Evolutionary conservation across 257 asterid genomes (phyloP).

Genomic region (Galeopsis tetrahit): DNA sequence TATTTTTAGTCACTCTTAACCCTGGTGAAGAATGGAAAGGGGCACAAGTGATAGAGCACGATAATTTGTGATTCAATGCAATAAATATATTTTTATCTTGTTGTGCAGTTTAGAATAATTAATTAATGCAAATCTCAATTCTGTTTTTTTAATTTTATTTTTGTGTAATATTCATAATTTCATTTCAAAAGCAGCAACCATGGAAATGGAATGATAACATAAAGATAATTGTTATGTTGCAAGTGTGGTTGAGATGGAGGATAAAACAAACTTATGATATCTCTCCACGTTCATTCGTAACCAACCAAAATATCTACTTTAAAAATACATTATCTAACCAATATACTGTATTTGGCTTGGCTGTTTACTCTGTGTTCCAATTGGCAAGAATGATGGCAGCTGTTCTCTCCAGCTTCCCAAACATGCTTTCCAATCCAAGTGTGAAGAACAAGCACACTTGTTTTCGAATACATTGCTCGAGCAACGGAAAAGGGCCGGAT

Average conservation of each 20-base stretch:
- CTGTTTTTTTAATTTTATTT: background rate
- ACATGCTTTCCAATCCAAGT: slow-evolving; percentile 26
- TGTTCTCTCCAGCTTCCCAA: slow-evolving; percentile 23
- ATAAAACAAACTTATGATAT: background rate
- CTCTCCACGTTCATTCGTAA: background rate
- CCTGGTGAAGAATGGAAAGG: slow-evolving; percentile 95
- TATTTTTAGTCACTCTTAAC: slow-evolving; percentile 55
- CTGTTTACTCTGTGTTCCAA: background rate
- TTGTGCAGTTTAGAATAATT: no score
- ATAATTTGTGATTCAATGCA: slow-evolving; percentile 68
- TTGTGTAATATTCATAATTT: no score
- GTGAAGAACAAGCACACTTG: slow-evolving; percentile 1
- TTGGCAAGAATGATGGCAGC: slow-evolving; percentile 35
- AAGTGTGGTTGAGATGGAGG: background rate
- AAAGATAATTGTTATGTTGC: background rate
- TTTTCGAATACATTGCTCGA: background rate
- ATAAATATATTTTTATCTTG: no score
- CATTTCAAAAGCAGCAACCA: no score
- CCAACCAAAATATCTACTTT: slow-evolving; percentile 20
- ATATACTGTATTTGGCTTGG: background rate
- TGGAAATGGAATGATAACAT: no score
- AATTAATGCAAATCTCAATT: background rate
- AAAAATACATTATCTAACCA: slow-evolving; percentile 9
- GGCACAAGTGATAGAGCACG: slow-evolving; percentile 89
- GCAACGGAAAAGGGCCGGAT: slow-evolving; percentile 35